phyloP scores from a whole-genome alignment of 345 rosid species.

The Brassica nigra region DNA sequence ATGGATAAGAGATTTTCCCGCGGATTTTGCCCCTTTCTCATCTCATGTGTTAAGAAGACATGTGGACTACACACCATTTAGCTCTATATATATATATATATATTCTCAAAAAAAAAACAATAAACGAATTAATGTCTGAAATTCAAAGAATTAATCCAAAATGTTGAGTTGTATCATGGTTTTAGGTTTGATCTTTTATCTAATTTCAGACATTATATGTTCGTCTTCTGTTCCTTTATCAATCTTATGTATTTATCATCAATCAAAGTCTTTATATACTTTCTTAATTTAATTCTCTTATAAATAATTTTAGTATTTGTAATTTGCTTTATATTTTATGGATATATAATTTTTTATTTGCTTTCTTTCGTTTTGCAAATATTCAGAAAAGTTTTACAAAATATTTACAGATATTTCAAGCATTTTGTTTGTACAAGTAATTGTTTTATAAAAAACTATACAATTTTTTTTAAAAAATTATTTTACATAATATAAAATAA shows the following conservation, averaged over 20 bases:
- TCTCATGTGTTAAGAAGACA: background rate
- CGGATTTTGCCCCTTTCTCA: conserved; percentile 25
- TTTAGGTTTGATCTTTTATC: background rate
- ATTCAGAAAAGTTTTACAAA: too few relatives aligned
- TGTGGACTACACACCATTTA: conserved; percentile 37
- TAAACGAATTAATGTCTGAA: background rate
- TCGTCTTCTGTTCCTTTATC: background rate
- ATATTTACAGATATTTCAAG: too few relatives aligned
- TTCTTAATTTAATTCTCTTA: too few relatives aligned
- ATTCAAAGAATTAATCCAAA: background rate
- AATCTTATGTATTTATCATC: background rate
- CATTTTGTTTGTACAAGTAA: too few relatives aligned
- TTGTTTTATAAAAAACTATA: too few relatives aligned
- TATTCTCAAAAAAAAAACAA: background rate
- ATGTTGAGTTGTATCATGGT: background rate
- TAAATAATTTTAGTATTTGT: too few relatives aligned
- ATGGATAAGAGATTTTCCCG: conserved; percentile 44
- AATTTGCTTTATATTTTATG: too few relatives aligned
- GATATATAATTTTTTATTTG: too few relatives aligned
- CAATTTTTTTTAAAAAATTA: too few relatives aligned
- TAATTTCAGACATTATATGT: background rate
- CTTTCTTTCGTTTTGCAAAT: too few relatives aligned
- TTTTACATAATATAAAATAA: too few relatives aligned
- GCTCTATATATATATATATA: too few relatives aligned
- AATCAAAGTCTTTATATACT: background rate